Conservation (phyloP, 805 yeast species). For the Jamesozyma rosinii region DNA sequence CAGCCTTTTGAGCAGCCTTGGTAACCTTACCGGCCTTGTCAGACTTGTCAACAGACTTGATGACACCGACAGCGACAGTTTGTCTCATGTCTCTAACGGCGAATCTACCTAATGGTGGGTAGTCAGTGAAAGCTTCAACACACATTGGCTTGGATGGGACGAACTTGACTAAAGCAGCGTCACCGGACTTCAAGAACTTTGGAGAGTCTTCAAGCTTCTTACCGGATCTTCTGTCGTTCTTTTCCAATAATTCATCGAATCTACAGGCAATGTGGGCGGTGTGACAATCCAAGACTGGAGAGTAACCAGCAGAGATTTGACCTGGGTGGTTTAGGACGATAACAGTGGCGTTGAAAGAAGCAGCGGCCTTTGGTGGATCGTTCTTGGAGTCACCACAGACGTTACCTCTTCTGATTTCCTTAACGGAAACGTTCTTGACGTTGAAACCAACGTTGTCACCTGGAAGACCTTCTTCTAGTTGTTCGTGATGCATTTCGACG, state of each 20-base stretch:
- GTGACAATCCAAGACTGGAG: slow-evolving; percentile 84
- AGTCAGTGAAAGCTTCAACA: slow-evolving; percentile 87
- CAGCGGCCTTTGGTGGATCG: slow-evolving; percentile 77
- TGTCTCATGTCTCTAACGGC: slow-evolving; percentile 99
- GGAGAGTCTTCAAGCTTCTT: slow-evolving; percentile 83
- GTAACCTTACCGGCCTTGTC: slow-evolving; percentile 42
- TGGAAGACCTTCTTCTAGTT: slow-evolving; percentile 68
- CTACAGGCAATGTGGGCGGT: slow-evolving; percentile 89
- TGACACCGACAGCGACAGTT: slow-evolving; percentile 98
- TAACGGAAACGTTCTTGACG: slow-evolving; percentile 82
- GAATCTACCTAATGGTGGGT: slow-evolving; percentile 96
- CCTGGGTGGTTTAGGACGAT: slow-evolving; percentile 87
- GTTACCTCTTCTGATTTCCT: slow-evolving; percentile 90
- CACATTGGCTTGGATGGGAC: slow-evolving; percentile 87
- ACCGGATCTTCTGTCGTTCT: slow-evolving; percentile 91
- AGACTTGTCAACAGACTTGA: slow-evolving; percentile 87
- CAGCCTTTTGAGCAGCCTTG: slow-evolving; percentile 20
- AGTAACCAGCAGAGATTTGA: slow-evolving; percentile 83
- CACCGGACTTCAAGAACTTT: slow-evolving; percentile 92
- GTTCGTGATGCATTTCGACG: slow-evolving; percentile 47
- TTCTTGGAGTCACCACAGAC: slow-evolving; percentile 84
- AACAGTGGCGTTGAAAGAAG: slow-evolving; percentile 77
- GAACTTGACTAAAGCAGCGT: slow-evolving; percentile 88
- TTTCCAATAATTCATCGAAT: slow-evolving; percentile 67
- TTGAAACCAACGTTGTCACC: slow-evolving; percentile 90